These are phyloP conservation scores for Jaenimonas drosophilae DNA, from an alignment of 208 protist species.

Conservation along the genomic window DNA sequence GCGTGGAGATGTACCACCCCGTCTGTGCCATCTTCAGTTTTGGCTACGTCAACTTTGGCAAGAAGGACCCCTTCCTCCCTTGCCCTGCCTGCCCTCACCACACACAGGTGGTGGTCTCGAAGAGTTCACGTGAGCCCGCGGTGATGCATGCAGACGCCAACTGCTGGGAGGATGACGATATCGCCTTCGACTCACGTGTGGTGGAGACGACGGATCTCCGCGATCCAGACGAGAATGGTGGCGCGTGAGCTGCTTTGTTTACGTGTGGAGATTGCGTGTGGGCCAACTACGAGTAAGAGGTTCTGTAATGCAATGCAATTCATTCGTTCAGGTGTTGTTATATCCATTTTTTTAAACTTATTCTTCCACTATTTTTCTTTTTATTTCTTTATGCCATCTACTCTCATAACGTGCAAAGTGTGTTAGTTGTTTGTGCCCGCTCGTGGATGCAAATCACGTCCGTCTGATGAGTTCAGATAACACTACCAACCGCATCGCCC, in stretches of 20 bases:
- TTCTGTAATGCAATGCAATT: too few relatives aligned
- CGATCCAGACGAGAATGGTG: slow-evolving; percentile 80
- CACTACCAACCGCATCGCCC: slow-evolving; percentile 12
- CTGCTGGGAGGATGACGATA: slow-evolving; percentile 65
- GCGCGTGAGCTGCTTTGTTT: slow-evolving; percentile 6
- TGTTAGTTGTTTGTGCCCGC: background rate
- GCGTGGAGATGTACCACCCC: slow-evolving; percentile 70
- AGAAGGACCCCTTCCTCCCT: slow-evolving; percentile 70
- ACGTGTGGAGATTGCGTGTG: too few relatives aligned
- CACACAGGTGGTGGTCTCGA: slow-evolving; percentile 43
- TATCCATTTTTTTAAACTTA: background rate
- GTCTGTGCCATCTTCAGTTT: slow-evolving; percentile 68
- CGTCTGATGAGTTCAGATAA: slow-evolving; percentile 15
- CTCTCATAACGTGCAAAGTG: slow-evolving; percentile 2
- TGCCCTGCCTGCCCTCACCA: slow-evolving; percentile 73
- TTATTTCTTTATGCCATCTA: background rate
- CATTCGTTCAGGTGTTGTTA: background rate
- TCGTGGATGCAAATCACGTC: too few relatives aligned
- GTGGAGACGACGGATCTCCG: slow-evolving; percentile 66
- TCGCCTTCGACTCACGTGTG: slow-evolving; percentile 77
- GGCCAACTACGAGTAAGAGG: too few relatives aligned
- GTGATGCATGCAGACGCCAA: slow-evolving; percentile 34
- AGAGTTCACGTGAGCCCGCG: slow-evolving; percentile 5
- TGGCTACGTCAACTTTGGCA: slow-evolving; percentile 84
- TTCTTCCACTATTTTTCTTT: background rate